Conservation (phyloP, 1,139 yeast genomes). For the Debaryomycetaceae sp. region DNA sequence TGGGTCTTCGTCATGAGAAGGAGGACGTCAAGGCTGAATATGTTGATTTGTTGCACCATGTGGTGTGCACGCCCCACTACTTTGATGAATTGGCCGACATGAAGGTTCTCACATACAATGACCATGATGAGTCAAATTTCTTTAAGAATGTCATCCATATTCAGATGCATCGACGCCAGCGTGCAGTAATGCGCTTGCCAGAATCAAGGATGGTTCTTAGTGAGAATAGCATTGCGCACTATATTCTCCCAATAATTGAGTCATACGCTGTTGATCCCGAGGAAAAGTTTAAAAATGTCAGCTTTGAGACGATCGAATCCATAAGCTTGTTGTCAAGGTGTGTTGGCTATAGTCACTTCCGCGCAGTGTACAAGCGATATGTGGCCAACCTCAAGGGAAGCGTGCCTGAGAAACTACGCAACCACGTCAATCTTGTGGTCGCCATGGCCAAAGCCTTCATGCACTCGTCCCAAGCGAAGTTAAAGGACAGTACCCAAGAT, state of each 20-base stretch:
- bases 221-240: conserved; percentile 61
- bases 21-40: conserved; percentile 67
- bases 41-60: conserved; percentile 52
- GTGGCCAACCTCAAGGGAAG: conserved; percentile 40
- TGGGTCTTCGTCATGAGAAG: conserved; percentile 52
- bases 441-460: conserved; percentile 49
- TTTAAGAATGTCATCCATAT: conserved; percentile 74
- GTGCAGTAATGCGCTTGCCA: conserved; percentile 58
- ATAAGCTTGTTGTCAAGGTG: conserved; percentile 49
- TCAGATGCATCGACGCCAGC: conserved; percentile 76
- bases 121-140: conserved; percentile 80
- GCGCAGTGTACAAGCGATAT: conserved; percentile 65
- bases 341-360: conserved; percentile 72
- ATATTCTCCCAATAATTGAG: conserved; percentile 76
- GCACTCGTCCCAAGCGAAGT: conserved; percentile 4
- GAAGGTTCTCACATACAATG: conserved; percentile 50
- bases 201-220: conserved; percentile 32
- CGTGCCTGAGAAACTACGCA: conserved; percentile 44
- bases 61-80: conserved; percentile 41
- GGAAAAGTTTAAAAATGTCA: conserved; percentile 58
- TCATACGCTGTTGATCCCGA: conserved; percentile 50
- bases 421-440: conserved; percentile 52
- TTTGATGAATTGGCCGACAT: conserved; percentile 53
- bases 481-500: conserved; percentile 9
- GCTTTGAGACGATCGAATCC: conserved; percentile 61